Evolutionary conservation across 805 yeast genomes (phyloP).

Genomic region (Lipomyces chichibuensis): DNA sequence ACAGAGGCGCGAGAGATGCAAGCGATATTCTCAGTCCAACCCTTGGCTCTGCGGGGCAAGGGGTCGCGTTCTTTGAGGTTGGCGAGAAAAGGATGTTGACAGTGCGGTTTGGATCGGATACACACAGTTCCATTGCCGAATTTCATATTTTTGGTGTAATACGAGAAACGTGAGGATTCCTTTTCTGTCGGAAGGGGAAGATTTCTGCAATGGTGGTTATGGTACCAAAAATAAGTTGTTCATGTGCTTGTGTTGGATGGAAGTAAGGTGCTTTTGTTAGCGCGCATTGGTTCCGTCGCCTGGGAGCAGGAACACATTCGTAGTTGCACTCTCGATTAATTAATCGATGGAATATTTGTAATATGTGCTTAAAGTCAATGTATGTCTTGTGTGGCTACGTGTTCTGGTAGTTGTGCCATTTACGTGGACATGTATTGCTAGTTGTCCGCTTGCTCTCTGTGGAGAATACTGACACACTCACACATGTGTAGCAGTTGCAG

Average conservation of each 20-base stretch:
- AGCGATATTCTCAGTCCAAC: slow-evolving; percentile 1
- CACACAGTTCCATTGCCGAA: slow-evolving; percentile 35
- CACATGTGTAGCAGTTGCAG: too few species aligned
- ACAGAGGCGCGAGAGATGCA: slow-evolving; percentile 25
- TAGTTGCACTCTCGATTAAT: neutral
- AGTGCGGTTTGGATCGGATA: slow-evolving; percentile 5
- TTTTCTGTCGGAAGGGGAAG: neutral
- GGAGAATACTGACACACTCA: too few species aligned
- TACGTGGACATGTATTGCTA: too few species aligned
- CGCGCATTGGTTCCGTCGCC: slow-evolving; percentile 16
- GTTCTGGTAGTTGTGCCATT: too few species aligned
- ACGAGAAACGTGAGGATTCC: neutral
- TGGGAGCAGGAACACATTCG: slow-evolving; percentile 33
- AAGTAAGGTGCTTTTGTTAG: slow-evolving; percentile 7
- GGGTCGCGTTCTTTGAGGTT: neutral
- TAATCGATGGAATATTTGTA: neutral
- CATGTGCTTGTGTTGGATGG: slow-evolving; percentile 35
- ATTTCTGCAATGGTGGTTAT: slow-evolving; percentile 34
- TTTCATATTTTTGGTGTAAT: neutral
- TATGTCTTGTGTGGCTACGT: too few species aligned
- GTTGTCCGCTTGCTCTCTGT: too few species aligned
- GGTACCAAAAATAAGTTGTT: slow-evolving; percentile 26
- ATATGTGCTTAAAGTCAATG: neutral
- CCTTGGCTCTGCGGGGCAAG: neutral
- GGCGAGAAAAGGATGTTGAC: neutral